phyloP scores from a whole-genome alignment of 1,284 basidiomycete genomes.

The Cutaneotrichosporon sp. region DNA sequence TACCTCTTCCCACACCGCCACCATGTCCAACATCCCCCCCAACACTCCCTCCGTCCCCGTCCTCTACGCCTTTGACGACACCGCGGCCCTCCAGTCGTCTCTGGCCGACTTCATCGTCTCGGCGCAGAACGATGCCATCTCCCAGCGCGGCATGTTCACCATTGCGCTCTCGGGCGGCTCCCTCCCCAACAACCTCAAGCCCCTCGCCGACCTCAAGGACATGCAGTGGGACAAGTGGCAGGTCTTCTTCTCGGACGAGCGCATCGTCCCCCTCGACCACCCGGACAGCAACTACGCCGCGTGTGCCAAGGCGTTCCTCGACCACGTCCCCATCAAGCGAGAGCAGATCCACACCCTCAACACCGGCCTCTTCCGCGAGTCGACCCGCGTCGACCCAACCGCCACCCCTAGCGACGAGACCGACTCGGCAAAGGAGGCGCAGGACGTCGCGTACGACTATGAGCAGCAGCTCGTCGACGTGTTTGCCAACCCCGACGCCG shows the following conservation, averaged over 20 bases:
- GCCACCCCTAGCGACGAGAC: conserved; percentile 52
- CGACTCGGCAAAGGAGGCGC: conserved; percentile 59
- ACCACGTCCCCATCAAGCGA: conserved; percentile 71
- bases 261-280: conserved; percentile 87
- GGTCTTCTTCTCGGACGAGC: conserved; percentile 95
- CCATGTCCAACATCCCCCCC: conserved; percentile 27
- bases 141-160: conserved; percentile 85
- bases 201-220: conserved; percentile 66
- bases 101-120: conserved; percentile 84
- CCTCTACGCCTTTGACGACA: conserved; percentile 69
- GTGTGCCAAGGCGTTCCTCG: conserved; percentile 75
- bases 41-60: conserved; percentile 60
- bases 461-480: conserved; percentile 88
- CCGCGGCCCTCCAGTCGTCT: conserved; percentile 58
- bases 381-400: conserved; percentile 39
- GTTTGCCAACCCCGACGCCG: conserved; percentile 87
- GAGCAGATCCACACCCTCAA: conserved; percentile 87
- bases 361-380: conserved; percentile 61
- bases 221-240: conserved; percentile 98
- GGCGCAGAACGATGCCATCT: conserved; percentile 85
- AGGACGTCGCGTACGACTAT: conserved; percentile 88
- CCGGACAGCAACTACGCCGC: conserved; percentile 87
- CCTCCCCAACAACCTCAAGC: conserved; percentile 78
- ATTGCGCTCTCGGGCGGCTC: conserved; percentile 93
- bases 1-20: not conserved